Evolutionary conservation across 2,329 filamentous ascomycete genomes (phyloP), one percentile per base, ranked within the genome.

Genomic region (Zalaria obscura): DNA sequence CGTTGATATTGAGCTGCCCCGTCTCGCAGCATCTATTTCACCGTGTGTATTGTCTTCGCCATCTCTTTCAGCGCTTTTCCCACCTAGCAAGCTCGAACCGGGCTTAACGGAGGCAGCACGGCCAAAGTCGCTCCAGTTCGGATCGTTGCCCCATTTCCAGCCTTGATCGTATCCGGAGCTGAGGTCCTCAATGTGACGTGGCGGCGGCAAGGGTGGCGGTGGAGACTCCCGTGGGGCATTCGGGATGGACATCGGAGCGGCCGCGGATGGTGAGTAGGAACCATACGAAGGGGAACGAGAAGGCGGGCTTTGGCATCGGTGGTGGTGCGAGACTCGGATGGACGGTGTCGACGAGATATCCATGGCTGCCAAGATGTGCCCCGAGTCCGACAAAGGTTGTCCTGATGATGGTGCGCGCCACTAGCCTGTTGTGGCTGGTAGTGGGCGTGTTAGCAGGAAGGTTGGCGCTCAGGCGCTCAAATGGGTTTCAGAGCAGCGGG

Each of bases 121-220:
- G 41, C 65, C 65, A 55, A 71, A 68, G 48, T 66, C 63, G 39
- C 60, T 56, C 40, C 67, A 59, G 44, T 63, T 65, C 36, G 64
- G 64, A 39, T 65, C 65, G 58, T 80, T 78, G 47, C 70, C 73
- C 68, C 73, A 76, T 56, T 72, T 64, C 75, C 75, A 80, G 45
- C 71, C 76, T 42, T 71, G 66, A 58, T 81, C 78, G 51, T 72
- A 67, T 31, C 74, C 75, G 47, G 66, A 58, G 50, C 67, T 63
- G 48, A 76, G 61, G 55, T 51, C 37, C 45, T 75, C 65, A 45
- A 80, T 70, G 54, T 69, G 63, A 57, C 67, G 68, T 40, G 77
- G 73, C 44, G 78, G 78, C 51, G 78, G 78, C 52, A 82, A 66
- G 39, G 77, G 76, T 48, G 78, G 78, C 44, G 78, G 78, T 35